Conservation (phyloP, 768 basidiomycete genomes). For the Panus rudis region DNA sequence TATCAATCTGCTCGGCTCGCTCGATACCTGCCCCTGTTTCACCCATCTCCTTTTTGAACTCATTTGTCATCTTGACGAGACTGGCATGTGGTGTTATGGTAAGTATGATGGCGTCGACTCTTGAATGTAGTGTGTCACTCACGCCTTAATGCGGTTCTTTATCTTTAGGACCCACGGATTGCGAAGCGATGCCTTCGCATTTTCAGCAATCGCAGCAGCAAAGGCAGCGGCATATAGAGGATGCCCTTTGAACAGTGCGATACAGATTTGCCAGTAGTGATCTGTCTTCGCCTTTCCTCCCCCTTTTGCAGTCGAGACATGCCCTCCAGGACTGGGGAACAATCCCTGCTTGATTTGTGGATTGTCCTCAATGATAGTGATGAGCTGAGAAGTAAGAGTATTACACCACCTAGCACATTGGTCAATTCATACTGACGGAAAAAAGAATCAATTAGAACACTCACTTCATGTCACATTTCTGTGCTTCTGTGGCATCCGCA, state of each 20-base stretch:
- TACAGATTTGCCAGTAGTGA: background rate
- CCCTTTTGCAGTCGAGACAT: background rate
- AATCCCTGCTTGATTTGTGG: background rate
- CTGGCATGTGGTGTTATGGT: background rate
- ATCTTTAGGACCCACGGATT: background rate
- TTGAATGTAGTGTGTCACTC: background rate
- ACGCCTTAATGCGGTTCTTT: background rate
- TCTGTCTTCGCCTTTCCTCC: background rate
- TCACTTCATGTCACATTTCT: background rate
- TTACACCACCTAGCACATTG: background rate
- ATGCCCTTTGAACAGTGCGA: background rate
- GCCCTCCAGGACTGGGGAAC: background rate
- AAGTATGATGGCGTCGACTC: background rate
- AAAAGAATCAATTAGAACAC: background rate
- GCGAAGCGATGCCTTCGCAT: background rate
- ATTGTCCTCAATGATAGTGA: background rate
- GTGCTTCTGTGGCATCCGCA: background rate
- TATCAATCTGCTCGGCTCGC: background rate
- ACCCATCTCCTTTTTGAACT: background rate
- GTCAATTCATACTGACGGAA: background rate
- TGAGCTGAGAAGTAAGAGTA: background rate
- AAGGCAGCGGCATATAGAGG: background rate
- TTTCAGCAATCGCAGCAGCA: background rate
- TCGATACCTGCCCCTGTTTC: constrained; percentile 8
- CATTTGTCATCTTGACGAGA: background rate